Evolutionary conservation across 2,329 filamentous ascomycete genomes (phyloP), one percentile per base, ranked within the genome.

Genomic region (Xylaria sp.): DNA sequence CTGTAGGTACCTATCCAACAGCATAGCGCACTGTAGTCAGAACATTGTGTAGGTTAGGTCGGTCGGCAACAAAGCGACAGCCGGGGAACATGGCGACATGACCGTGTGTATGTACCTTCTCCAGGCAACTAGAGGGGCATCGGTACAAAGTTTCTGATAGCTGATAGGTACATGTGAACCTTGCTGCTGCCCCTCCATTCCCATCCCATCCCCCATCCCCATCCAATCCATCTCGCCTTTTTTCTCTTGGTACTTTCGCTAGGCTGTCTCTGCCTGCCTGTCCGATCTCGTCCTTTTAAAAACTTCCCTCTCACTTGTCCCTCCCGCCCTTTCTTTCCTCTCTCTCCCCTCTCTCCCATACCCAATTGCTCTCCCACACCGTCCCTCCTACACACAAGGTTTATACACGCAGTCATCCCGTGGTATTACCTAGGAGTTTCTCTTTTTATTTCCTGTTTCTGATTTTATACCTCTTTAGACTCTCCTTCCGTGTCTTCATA

Each of bases 201-300:
- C 9, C n/a, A n/a, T n/a, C n/a, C 5, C 28, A 31, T 31, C 28
- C 9, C 9, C 28, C 28, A 31, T n/a, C n/a, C n/a, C n/a, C 28
- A 31, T 31, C 28, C 28, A 4, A 9, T 31, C 28, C 28, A 31
- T 4, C 28, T 31, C 28, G 4, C 28, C 9, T 31, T 31, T 31
- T 9, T 9, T 31, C 9, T 31, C 28, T 31, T 31, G 9, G 28
- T 31, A n/a, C 28, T 9, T 5, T 9, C 28, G 28, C 28, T 31
- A 31, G 9, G 9, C 5, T 9, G 9, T 31, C n/a, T n/a, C n/a
- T n/a, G n/a, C n/a, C n/a, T 31, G 28, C 45, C 28, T 31, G 38
- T 56, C 58, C 64, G 62, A 62, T 65, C 46, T 65, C 57, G 56
- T 65, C 46, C 56, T 65, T 31, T 31, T 67, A 65, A 67, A 67